Evolutionary conservation across 345 rosid genomes (phyloP), one percentile per base, ranked within the genome.

Genomic region (Eutrema yunnanense): DNA sequence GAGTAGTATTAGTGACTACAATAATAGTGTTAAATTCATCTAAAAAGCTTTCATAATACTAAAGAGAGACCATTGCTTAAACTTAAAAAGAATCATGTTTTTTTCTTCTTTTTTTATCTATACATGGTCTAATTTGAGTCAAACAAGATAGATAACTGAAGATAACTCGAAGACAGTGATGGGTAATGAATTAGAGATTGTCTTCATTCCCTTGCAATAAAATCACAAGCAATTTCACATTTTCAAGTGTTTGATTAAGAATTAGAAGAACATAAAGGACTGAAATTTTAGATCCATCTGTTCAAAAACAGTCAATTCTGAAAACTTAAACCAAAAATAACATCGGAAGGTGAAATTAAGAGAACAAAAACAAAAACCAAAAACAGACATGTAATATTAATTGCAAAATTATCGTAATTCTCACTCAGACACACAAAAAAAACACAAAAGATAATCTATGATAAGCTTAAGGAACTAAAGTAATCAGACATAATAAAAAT

Each of bases 71-170:
- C 14, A 4, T 12, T 26, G 4, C 27, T 52, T 54, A 10, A 63
- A 49, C 34, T 11, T 8, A 32, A 46, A 55, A 73, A 65, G 52
- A 41, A 9, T 27, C 29, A 53, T 8, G 14, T 10, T 26, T 5
- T 54, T 43, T 3, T 13, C 4, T 11, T 3, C 0, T 32, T 32
- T 8, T 11, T 13, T 38, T 16, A 19, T 40, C 26, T 22, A 2
- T 1, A 40, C 32, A 40, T 59, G 74, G 49, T 59, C 74, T 62
- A 64, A 4, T 42, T 63, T 33, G 48, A 73, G 41, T 37, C 52
- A 38, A 73, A 56, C 72, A 74, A 29, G 72, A 62, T 9, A 71
- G 73, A 44, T 34, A 19, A 62, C 16, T 3, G 9, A 73, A 53
- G 62, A 52, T 52, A 53, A 72, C 46, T 32, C 16, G 19, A n/a